These are phyloP conservation scores for Cydonia oblonga DNA, from an alignment of 331 rosid species.

Conservation along the genomic window DNA sequence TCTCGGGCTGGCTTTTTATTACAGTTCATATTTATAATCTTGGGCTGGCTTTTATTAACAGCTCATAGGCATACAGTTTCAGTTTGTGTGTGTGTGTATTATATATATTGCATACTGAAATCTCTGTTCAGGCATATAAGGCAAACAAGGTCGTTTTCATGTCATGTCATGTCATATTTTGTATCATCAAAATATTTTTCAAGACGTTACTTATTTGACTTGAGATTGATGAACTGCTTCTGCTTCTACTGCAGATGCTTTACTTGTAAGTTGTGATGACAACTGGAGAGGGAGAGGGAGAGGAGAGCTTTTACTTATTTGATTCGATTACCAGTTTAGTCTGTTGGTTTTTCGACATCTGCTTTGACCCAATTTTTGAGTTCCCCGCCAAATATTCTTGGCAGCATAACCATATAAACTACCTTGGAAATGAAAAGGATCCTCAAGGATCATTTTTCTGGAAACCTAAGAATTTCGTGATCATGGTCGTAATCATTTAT, in stretches of 20 bases:
- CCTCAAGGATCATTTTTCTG: too few species aligned
- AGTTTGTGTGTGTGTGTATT: too few species aligned
- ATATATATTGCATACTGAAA: neutral
- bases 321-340: too few species aligned
- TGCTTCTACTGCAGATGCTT: neutral
- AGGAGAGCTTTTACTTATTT: neutral
- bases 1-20: neutral
- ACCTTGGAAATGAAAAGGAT: too few species aligned
- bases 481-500: accelerated
- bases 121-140: neutral
- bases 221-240: neutral
- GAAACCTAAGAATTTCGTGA: too few species aligned
- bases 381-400: too few species aligned
- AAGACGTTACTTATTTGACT: neutral
- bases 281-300: neutral
- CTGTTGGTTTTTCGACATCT: too few species aligned
- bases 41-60: too few species aligned
- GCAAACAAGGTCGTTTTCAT: neutral
- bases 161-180: neutral
- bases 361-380: too few species aligned
- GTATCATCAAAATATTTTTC: neutral
- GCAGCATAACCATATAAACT: too few species aligned
- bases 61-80: too few species aligned
- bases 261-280: neutral
- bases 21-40: too few species aligned